phyloP scores from a whole-genome alignment of 2,329 filamentous ascomycete species.

The Clonostachys rhizophaga region DNA sequence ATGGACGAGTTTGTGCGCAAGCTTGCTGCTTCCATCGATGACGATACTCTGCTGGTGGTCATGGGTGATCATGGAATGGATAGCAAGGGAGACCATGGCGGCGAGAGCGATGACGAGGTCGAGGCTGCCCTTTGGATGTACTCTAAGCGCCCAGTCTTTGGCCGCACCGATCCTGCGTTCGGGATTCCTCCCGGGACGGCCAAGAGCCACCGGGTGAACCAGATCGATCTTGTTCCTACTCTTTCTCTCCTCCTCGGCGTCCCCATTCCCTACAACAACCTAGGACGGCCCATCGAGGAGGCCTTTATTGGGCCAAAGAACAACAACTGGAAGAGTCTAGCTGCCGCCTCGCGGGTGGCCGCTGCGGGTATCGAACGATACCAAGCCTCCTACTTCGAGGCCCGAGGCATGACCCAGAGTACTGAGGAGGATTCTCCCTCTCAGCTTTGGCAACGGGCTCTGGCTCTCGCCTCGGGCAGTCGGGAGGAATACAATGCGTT shows the following conservation, averaged over 20 bases:
- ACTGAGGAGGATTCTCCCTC: slow-evolving; percentile 32
- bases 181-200: slow-evolving; percentile 61
- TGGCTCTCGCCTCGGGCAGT: slow-evolving; percentile 8
- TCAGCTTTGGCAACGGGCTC: slow-evolving; percentile 26
- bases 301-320: slow-evolving; percentile 73
- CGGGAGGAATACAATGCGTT: slow-evolving; percentile 53
- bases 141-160: slow-evolving; percentile 81
- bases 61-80: slow-evolving; percentile 99
- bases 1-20: slow-evolving; percentile 80
- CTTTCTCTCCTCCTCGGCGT: slow-evolving; percentile 82
- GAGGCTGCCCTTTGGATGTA: slow-evolving; percentile 98
- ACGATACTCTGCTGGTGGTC: slow-evolving; percentile 83
- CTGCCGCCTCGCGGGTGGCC: slow-evolving; percentile 69
- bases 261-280: slow-evolving; percentile 93
- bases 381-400: slow-evolving; percentile 75
- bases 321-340: slow-evolving; percentile 71
- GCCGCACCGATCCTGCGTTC: slow-evolving; percentile 61
- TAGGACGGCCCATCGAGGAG: slow-evolving; percentile 90
- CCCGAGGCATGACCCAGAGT: slow-evolving; percentile 62
- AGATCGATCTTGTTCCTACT: slow-evolving; percentile 95
- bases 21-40: slow-evolving; percentile 69
- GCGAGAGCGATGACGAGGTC: slow-evolving; percentile 93
- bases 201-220: slow-evolving; percentile 70
- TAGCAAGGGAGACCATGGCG: slow-evolving; percentile 93
- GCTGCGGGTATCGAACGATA: slow-evolving; percentile 87